Evolutionary conservation across 2,329 filamentous ascomycete species (phyloP).

Genomic region (Lasiodiplodia citricola): DNA sequence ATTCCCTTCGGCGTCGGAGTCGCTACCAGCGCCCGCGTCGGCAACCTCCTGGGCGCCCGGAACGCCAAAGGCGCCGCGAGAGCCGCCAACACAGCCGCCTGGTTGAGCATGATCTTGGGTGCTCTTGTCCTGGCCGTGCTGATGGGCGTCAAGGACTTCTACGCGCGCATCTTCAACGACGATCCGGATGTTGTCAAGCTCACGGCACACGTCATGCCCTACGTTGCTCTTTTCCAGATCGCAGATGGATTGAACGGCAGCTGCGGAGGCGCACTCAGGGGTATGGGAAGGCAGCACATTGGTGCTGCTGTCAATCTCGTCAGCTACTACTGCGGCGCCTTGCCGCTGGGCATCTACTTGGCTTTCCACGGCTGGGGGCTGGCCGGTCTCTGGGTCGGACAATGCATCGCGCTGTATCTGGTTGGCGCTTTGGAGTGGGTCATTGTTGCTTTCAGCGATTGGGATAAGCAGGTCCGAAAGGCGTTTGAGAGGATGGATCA

Average conservation of each 20-base stretch:
- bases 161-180: slow-evolving; percentile 81
- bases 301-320: slow-evolving; percentile 81
- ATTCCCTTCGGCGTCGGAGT: slow-evolving; percentile 88
- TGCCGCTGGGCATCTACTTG: slow-evolving; percentile 82
- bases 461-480: slow-evolving; percentile 73
- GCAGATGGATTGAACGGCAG: slow-evolving; percentile 85
- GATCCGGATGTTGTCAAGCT: slow-evolving; percentile 73
- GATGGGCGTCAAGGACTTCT: slow-evolving; percentile 72
- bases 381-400: slow-evolving; percentile 80
- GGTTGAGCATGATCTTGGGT: slow-evolving; percentile 74
- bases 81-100: slow-evolving; percentile 76
- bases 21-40: slow-evolving; percentile 76
- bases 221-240: slow-evolving; percentile 87
- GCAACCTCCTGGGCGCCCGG: slow-evolving; percentile 76
- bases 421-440: slow-evolving; percentile 80
- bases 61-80: slow-evolving; percentile 69
- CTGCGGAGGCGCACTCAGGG: slow-evolving; percentile 79
- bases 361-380: slow-evolving; percentile 88
- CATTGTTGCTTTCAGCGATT: slow-evolving; percentile 78
- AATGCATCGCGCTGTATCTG: slow-evolving; percentile 74
- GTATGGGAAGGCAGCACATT: slow-evolving; percentile 86
- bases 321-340: slow-evolving; percentile 81
- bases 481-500: slow-evolving; percentile 73
- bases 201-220: slow-evolving; percentile 80
- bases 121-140: slow-evolving; percentile 69